These are phyloP conservation scores for Cyclotella baltica DNA, from an alignment of 108 stramenopile species.

Conservation along the genomic window DNA sequence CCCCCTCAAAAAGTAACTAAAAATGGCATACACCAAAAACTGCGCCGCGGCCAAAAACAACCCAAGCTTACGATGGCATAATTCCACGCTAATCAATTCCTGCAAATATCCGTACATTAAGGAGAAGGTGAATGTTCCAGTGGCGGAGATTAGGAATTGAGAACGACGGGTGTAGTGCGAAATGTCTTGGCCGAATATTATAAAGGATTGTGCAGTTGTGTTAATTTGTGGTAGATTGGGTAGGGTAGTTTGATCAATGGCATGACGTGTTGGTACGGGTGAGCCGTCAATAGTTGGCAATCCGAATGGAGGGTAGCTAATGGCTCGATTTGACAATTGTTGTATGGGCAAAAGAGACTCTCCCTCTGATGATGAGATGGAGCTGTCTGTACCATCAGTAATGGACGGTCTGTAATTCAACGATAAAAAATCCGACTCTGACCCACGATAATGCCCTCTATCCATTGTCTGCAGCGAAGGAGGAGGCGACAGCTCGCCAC, in stretches of 20 bases:
- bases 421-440: conserved; percentile 8
- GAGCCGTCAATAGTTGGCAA: conserved; percentile 22
- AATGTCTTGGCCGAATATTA: conserved; percentile 81
- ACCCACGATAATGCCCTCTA: not conserved
- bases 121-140: conserved; percentile 81
- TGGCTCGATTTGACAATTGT: not conserved
- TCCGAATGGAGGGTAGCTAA: conserved; percentile 13
- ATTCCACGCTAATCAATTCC: conserved; percentile 81
- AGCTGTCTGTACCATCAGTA: not conserved
- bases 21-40: conserved; percentile 81
- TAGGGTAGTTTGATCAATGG: not conserved
- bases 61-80: conserved; percentile 83
- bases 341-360: not conserved
- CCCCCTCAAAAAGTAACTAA: conserved; percentile 56
- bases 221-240: not conserved
- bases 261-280: not conserved
- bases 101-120: conserved; percentile 90
- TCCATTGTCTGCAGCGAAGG: conserved; percentile 35
- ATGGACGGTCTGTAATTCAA: not conserved
- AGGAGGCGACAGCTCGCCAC: not conserved
- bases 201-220: conserved; percentile 22
- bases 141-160: conserved; percentile 81
- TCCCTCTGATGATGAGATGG: conserved; percentile 21
- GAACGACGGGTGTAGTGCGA: conserved; percentile 56
- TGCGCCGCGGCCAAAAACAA: conserved; percentile 84